These are phyloP conservation scores for Otatea glauca DNA, from an alignment of 176 grass and related monocot genomes.

Conservation along the genomic window DNA sequence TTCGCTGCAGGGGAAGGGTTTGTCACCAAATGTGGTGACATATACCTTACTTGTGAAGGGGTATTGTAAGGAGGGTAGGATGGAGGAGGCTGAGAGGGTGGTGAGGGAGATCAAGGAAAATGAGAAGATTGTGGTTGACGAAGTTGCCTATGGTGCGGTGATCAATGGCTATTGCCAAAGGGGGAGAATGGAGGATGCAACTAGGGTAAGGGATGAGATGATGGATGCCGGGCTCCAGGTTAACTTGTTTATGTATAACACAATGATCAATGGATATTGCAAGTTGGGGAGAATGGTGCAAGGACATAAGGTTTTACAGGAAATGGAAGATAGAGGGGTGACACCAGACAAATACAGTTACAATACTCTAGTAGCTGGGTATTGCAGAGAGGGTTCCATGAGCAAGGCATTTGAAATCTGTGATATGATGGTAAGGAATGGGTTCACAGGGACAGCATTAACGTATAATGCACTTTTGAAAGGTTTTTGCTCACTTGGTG, in stretches of 20 bases:
- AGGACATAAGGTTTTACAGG: slow-evolving; percentile 65
- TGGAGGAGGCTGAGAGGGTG: slow-evolving; percentile 66
- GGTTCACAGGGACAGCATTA: slow-evolving; percentile 55
- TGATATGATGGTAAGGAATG: slow-evolving; percentile 66
- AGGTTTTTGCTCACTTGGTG: slow-evolving; percentile 69
- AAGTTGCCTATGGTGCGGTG: slow-evolving; percentile 70
- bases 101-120: slow-evolving; percentile 61
- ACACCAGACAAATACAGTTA: slow-evolving; percentile 80
- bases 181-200: slow-evolving; percentile 68
- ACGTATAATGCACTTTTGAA: slow-evolving; percentile 87
- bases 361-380: slow-evolving; percentile 85
- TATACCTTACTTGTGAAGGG: slow-evolving; percentile 88
- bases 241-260: slow-evolving; percentile 75
- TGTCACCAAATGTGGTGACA: slow-evolving; percentile 72
- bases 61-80: slow-evolving; percentile 68
- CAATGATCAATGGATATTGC: slow-evolving; percentile 88
- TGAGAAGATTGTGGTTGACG: slow-evolving; percentile 56
- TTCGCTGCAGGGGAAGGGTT: slow-evolving; percentile 45
- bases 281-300: slow-evolving; percentile 70
- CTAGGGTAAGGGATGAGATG: slow-evolving; percentile 68
- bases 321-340: slow-evolving; percentile 59
- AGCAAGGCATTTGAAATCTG: slow-evolving; percentile 71
- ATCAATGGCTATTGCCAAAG: slow-evolving; percentile 80
- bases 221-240: slow-evolving; percentile 52
- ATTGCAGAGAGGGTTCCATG: slow-evolving; percentile 77